Evolutionary conservation across 352 stramenopile genomes (phyloP), one percentile per base, ranked within the genome.

Genomic region (Phytophthora idaei): DNA sequence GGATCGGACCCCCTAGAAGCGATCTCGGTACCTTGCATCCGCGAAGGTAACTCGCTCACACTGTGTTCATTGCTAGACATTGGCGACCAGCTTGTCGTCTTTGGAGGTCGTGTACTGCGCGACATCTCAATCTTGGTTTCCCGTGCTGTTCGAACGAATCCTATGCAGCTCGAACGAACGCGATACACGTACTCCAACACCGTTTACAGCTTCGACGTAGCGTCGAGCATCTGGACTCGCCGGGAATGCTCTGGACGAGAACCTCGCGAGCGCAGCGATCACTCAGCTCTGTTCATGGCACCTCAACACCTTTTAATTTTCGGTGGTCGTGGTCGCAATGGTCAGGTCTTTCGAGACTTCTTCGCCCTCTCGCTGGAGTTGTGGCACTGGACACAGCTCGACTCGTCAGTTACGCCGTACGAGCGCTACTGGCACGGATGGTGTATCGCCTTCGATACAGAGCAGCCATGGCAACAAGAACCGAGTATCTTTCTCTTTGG

Each of bases 41-140:
- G 80, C 7, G 82, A 90, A 54, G 80, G 80, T 15, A 80, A 90
- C 54, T 90, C 82, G 10, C 51, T 89, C n/a, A 90, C 82, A 4
- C 37, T 88, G 31, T 89, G 80, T 17, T 71, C 65, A 21, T 69
- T 60, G 17, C 9, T 59, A 4, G 36, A 15, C n/a, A 48, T 52
- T 15, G 48, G 59, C 5, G 49, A 81, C 41, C 67, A 78, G 41
- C 57, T 76, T 29, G 50, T 91, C 5, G 65, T 89, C 3, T 91
- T 91, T 53, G 83, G 83, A 9, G 83, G 83, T 0, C 77, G 83
- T 2, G 52, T 87, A 17, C 68, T 87, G 46, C 76, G 68, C 15
- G 83, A 91, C 57, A 66, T 80, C 4, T 81, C 82, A 11, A 62
- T 77, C 4, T 36, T 90, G 1, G 58, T 85, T 10, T 77, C 73